phyloP scores from a whole-genome alignment of 2,329 filamentous ascomycete species.

The Sporothrix sp. region DNA sequence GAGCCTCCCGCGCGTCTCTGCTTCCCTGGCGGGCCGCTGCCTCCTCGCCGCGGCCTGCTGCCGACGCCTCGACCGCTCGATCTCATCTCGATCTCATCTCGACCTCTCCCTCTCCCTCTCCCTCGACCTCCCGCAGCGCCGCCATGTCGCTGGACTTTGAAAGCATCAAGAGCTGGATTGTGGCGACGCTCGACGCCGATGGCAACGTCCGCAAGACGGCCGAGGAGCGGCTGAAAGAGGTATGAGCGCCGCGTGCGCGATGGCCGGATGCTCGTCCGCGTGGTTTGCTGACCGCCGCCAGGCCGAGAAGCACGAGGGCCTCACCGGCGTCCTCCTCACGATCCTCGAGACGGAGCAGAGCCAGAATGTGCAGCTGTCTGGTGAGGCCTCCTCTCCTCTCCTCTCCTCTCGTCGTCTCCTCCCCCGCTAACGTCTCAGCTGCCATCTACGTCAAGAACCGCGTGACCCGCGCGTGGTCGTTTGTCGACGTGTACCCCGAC shows the following conservation, averaged over 20 bases:
- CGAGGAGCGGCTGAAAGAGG: conserved; percentile 73
- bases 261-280: not conserved
- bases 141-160: conserved; percentile 30
- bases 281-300: conserved; percentile 28
- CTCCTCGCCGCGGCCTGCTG: too few species aligned
- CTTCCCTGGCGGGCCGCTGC: too few species aligned
- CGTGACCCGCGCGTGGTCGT: conserved; percentile 84
- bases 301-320: conserved; percentile 85
- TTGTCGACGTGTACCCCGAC: conserved; percentile 61
- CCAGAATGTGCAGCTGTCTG: conserved; percentile 72
- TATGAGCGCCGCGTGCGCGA: conserved; percentile 33
- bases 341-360: conserved; percentile 86
- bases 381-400: conserved; percentile 43
- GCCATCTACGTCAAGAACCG: conserved; percentile 98
- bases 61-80: not conserved
- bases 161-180: conserved; percentile 18
- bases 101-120: not conserved
- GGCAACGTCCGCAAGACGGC: conserved; percentile 54
- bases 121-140: conserved; percentile 25
- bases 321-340: conserved; percentile 81
- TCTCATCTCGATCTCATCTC: not conserved
- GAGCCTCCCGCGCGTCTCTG: not conserved
- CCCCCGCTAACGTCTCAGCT: conserved; percentile 40
- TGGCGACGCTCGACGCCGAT: conserved; percentile 18
- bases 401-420: not conserved